Evolutionary conservation across 139 green algal species (phyloP).

Genomic region (Microglena sp.): DNA sequence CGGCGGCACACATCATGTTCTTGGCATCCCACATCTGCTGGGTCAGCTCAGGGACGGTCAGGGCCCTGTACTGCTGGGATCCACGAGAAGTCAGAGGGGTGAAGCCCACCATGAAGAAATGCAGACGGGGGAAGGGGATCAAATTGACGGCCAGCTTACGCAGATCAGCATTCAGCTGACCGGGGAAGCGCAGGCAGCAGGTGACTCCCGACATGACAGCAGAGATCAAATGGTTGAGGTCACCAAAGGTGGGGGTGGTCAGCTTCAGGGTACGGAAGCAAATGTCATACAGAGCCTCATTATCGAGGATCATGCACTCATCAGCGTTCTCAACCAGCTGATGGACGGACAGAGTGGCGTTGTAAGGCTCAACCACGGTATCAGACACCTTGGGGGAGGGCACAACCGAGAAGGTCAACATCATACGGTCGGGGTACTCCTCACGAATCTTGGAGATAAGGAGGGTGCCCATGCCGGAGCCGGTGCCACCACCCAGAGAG

Average conservation of each 20-base stretch:
- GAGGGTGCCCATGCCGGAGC: conserved; percentile 96
- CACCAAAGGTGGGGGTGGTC: conserved; percentile 86
- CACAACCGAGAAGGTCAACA: conserved; percentile 98
- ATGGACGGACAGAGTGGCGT: conserved; percentile 98
- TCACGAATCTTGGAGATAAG: conserved; percentile 97
- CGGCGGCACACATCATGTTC: conserved; percentile 98
- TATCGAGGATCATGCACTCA: conserved; percentile 90
- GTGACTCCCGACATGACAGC: conserved; percentile 98
- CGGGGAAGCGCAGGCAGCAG: conserved; percentile 98
- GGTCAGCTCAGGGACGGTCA: conserved; percentile 86
- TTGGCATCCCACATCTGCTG: conserved; percentile 98
- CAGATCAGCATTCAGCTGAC: conserved; percentile 98
- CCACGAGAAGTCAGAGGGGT: conserved; percentile 82
- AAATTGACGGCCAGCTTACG: conserved; percentile 99
- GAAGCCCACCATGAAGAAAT: conserved; percentile 98
- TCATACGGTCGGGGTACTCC: conserved; percentile 98
- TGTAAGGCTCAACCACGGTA: conserved; percentile 99
- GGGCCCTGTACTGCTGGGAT: conserved; percentile 84
- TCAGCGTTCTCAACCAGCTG: conserved; percentile 96
- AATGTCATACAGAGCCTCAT: conserved; percentile 89
- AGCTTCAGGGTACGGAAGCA: conserved; percentile 98
- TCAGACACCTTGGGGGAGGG: conserved; percentile 99
- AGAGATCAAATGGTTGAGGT: conserved; percentile 98
- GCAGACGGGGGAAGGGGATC: conserved; percentile 93
- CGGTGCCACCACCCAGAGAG: conserved; percentile 92